These are phyloP conservation scores for Tulasnella sp. DNA, from an alignment of 768 basidiomycete genomes.

Conservation along the genomic window DNA sequence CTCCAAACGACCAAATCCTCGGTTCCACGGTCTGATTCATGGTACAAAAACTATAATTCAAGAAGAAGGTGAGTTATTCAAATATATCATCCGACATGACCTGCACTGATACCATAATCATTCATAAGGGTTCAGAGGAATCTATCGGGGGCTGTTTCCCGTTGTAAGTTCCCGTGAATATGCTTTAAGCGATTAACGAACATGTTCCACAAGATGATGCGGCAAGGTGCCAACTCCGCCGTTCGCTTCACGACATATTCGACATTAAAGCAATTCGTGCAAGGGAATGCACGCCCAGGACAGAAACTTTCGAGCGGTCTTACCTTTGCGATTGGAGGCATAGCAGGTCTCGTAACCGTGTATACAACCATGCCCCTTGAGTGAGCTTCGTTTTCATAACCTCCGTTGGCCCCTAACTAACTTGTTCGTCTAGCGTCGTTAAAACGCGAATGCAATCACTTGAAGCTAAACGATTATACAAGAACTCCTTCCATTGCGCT, in stretches of 20 bases:
- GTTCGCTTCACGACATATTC: constrained; percentile 92
- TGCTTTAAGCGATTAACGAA: neutral
- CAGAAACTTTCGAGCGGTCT: constrained; percentile 73
- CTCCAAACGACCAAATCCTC: constrained; percentile 68
- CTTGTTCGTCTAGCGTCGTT: constrained; percentile 49
- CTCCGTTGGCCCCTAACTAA: neutral
- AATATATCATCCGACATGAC: constrained; percentile 7
- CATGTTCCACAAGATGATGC: constrained; percentile 57
- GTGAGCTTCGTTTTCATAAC: constrained; percentile 29
- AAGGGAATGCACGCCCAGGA: constrained; percentile 69
- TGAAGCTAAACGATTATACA: constrained; percentile 66
- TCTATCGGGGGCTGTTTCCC: constrained; percentile 86
- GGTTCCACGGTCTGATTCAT: constrained; percentile 76
- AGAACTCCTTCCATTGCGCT: constrained; percentile 90
- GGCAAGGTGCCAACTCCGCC: constrained; percentile 96
- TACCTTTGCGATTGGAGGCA: constrained; percentile 87
- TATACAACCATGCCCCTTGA: constrained; percentile 81
- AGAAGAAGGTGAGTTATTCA: constrained; percentile 64
- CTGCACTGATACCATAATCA: neutral
- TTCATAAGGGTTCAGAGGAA: constrained; percentile 26
- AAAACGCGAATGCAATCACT: constrained; percentile 98
- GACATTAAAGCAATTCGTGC: constrained; percentile 85
- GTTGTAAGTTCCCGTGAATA: constrained; percentile 47
- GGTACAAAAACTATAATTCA: constrained; percentile 68
- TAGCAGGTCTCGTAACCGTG: constrained; percentile 90